Evolutionary conservation across 768 basidiomycete genomes (phyloP), one percentile per base, ranked within the genome.

Genomic region (Panaeolus cyanescens): DNA sequence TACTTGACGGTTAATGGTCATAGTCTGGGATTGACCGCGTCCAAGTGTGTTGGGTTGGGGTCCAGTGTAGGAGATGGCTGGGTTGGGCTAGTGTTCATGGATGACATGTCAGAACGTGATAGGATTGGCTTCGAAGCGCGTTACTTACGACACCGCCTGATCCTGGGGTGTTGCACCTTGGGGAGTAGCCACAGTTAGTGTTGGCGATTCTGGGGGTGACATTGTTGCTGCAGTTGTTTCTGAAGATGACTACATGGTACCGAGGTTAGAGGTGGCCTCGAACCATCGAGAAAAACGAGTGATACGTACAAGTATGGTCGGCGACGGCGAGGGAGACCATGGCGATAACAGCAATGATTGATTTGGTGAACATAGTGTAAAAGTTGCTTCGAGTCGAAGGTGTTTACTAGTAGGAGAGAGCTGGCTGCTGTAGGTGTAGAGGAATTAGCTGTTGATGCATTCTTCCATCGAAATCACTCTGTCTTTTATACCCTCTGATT

Each of bases 141-240:
- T 32, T 65, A n/a, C 69, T 56, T 58, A 74, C 72, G 33, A 74
- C 73, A 15, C 70, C 73, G 4, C 75, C 75, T 28, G 71, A 75
- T 60, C 72, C 73, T 19, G 75, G 74, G 4, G 71, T 72, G 63
- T 61, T 66, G 64, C 75, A 77, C 25, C 78, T 71, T 28, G 78
- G 77, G 13, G 77, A 79, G 63, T 77, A 80, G 2, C 79, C 79
- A 58, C 79, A 79, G 50, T 75, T 75, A 2, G 68, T 69, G 62
- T 79, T 74, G 36, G 72, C 75, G 54, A 79, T 74, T 33, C 71
- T 68, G n/a, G 78, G 77, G 10, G 61, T 69, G 42, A 79, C 68
- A 6, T 63, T 63, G 9, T 59, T 56, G 34, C 64, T 66, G 54
- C 79, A 79, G 36, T 73, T 69, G 64, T 80, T 79, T 34, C 59